Evolutionary conservation across 2,329 filamentous ascomycete genomes (phyloP).

Genomic region (Colletotrichum sp.): DNA sequence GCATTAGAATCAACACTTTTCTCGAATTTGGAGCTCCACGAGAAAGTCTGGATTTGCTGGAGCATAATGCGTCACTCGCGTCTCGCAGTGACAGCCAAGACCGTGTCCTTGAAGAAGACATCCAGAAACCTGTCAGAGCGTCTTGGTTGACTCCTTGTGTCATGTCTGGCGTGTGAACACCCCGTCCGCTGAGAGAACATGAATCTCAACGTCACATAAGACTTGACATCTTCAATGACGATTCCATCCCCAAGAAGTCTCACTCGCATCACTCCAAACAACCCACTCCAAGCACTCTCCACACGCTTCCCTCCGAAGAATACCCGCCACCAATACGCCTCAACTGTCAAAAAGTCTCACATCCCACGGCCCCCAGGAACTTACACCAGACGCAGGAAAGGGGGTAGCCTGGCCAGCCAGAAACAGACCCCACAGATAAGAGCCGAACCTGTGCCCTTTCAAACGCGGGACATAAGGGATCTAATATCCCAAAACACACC

Average conservation of each 20-base stretch:
- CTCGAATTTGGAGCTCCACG: too few relatives aligned
- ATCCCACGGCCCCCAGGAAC: not conserved
- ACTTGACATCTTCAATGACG: not conserved
- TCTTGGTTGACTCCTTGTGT: too few relatives aligned
- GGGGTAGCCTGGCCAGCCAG: not conserved
- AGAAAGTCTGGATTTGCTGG: too few relatives aligned
- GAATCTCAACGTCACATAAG: not conserved
- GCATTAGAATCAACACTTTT: too few relatives aligned
- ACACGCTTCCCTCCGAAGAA: not conserved
- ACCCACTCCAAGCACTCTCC: not conserved
- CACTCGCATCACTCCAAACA: not conserved
- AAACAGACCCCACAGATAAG: not conserved
- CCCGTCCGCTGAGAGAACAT: rapidly evolving
- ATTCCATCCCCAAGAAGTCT: not conserved
- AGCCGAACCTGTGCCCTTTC: not conserved
- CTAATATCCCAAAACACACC: not conserved
- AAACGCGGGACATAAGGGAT: not conserved
- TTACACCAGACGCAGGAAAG: not conserved
- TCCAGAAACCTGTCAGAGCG: too few relatives aligned
- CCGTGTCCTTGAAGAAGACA: too few relatives aligned
- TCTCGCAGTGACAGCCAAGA: too few relatives aligned
- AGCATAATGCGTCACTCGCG: too few relatives aligned
- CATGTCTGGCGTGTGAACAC: too few relatives aligned
- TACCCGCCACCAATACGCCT: not conserved
- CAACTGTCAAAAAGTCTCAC: not conserved